A percentile compares a stretch with the other conserved stretches of the same genome.
These are phyloP conservation scores for Colletotrichum eremochloae DNA, from an alignment of 2,329 filamentous ascomycete species.

Conservation along the genomic window DNA sequence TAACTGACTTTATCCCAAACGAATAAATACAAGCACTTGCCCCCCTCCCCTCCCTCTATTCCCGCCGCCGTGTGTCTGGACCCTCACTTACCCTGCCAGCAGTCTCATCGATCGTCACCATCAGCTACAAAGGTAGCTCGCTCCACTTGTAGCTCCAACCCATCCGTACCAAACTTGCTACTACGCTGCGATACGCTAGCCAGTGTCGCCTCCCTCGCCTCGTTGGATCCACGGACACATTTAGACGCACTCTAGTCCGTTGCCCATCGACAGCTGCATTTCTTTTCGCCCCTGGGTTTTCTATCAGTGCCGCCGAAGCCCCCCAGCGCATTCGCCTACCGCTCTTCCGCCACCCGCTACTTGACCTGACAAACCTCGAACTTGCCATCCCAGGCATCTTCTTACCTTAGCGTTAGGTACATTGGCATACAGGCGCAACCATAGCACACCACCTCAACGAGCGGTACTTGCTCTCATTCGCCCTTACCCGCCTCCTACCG, in stretches of 20 bases:
- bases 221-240: conserved; percentile 4
- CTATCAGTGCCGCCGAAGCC: conserved; percentile 20
- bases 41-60: conserved; percentile 2
- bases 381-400: conserved; percentile 28
- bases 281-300: conserved; percentile 27
- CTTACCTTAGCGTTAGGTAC: conserved; percentile 24
- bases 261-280: conserved; percentile 19
- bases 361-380: conserved; percentile 25
- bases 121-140: background rate
- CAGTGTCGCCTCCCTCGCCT: background rate
- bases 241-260: conserved; percentile 22
- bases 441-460: conserved; percentile 37
- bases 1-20: background rate
- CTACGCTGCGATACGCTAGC: background rate
- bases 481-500: conserved; percentile 22
- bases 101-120: background rate
- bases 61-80: background rate
- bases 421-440: conserved; percentile 30
- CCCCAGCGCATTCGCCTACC: conserved; percentile 34
- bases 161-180: conserved; percentile 3
- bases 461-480: conserved; percentile 34
- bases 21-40: conserved; percentile 28
- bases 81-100: background rate
- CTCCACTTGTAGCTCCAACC: background rate
- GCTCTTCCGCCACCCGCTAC: conserved; percentile 41